These are phyloP conservation scores for Talaromyces sp. DNA, from an alignment of 2,329 filamentous ascomycete genomes.

Conservation along the genomic window DNA sequence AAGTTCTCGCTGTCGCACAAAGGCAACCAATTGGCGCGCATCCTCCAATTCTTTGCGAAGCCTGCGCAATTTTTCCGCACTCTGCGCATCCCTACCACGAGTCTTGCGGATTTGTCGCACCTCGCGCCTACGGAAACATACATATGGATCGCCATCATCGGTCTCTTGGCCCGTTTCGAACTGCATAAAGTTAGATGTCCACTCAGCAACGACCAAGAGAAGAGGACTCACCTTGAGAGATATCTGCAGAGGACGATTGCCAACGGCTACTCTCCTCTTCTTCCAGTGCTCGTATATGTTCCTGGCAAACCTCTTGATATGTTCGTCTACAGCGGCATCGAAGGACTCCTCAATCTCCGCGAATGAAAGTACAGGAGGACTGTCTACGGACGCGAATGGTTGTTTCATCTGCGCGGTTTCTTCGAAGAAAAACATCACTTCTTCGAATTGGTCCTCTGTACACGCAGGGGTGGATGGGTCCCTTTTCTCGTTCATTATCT, in stretches of 20 bases:
- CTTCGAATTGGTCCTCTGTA: slow-evolving; percentile 87
- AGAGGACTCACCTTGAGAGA: slow-evolving; percentile 59
- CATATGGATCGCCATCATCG: slow-evolving; percentile 93
- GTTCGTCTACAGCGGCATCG: slow-evolving; percentile 53
- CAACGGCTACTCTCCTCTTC: slow-evolving; percentile 58
- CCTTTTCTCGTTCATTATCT: slow-evolving; percentile 73
- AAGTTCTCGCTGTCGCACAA: slow-evolving; percentile 74
- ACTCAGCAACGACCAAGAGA: background rate
- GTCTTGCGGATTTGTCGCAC: slow-evolving; percentile 93
- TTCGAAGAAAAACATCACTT: slow-evolving; percentile 92
- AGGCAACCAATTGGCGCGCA: slow-evolving; percentile 70
- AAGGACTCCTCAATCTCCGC: slow-evolving; percentile 69
- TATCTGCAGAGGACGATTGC: slow-evolving; percentile 69
- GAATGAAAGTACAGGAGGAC: slow-evolving; percentile 69
- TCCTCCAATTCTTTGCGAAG: slow-evolving; percentile 87
- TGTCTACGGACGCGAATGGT: slow-evolving; percentile 85
- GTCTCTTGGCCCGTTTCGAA: slow-evolving; percentile 92
- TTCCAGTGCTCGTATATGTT: slow-evolving; percentile 90
- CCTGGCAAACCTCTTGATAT: slow-evolving; percentile 60
- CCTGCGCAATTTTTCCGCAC: slow-evolving; percentile 89
- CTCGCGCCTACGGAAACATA: slow-evolving; percentile 94
- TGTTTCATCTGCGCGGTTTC: slow-evolving; percentile 76
- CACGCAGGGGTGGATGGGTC: slow-evolving; percentile 56
- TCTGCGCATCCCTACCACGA: slow-evolving; percentile 84
- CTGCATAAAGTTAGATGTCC: slow-evolving; percentile 23